Evolutionary conservation across 1,284 basidiomycete genomes (phyloP).

Genomic region (Sutorius eximius): DNA sequence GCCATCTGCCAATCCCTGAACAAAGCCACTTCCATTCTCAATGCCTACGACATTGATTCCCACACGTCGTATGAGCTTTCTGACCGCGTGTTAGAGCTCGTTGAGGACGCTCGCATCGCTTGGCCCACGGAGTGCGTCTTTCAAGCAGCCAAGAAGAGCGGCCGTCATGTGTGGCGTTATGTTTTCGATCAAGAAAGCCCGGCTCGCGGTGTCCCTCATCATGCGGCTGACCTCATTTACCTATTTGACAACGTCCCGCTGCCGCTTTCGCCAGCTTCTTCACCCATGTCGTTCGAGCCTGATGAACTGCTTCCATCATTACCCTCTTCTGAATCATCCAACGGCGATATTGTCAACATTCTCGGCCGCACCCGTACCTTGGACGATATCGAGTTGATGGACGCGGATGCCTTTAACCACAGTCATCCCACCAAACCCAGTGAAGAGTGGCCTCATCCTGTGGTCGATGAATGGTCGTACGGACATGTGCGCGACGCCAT

Average conservation of each 20-base stretch:
- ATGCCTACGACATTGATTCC: slow-evolving; percentile 65
- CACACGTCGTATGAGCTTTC: slow-evolving; percentile 63
- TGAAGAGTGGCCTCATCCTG: slow-evolving; percentile 49
- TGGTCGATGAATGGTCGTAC: slow-evolving; percentile 65
- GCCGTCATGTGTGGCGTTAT: slow-evolving; percentile 67
- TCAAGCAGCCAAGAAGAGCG: slow-evolving; percentile 46
- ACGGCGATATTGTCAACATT: slow-evolving; percentile 30
- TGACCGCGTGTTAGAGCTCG: slow-evolving; percentile 64
- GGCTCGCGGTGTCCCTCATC: slow-evolving; percentile 58
- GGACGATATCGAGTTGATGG: slow-evolving; percentile 31
- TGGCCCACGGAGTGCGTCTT: slow-evolving; percentile 71
- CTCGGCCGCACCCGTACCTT: slow-evolving; percentile 29
- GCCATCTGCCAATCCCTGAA: slow-evolving; percentile 68
- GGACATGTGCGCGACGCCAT: slow-evolving; percentile 63
- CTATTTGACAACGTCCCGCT: slow-evolving; percentile 70
- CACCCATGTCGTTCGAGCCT: slow-evolving; percentile 40
- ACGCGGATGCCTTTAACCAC: slow-evolving; percentile 27
- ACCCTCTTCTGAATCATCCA: slow-evolving; percentile 34
- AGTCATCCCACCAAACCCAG: slow-evolving; percentile 20
- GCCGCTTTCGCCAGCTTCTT: slow-evolving; percentile 36
- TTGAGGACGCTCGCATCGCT: slow-evolving; percentile 69
- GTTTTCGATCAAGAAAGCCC: slow-evolving; percentile 78
- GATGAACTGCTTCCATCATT: slow-evolving; percentile 35
- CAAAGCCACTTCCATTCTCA: slow-evolving; percentile 58
- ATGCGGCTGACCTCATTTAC: slow-evolving; percentile 69